These are phyloP conservation scores for Cucumis cinereus DNA, from an alignment of 306 rosid genomes.

Conservation along the genomic window DNA sequence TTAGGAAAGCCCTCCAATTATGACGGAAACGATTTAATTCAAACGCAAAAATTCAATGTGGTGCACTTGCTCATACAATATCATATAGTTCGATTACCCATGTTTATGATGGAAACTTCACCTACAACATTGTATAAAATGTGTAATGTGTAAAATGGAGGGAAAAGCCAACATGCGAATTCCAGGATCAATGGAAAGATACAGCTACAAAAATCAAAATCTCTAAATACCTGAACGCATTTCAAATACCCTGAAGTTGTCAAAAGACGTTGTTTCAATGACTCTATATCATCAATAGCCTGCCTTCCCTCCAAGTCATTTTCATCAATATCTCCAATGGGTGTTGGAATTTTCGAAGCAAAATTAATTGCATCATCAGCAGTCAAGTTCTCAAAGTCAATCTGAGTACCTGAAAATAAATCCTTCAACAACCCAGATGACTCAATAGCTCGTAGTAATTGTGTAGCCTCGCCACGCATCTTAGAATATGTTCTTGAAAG, in stretches of 20 bases:
- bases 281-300: constrained; percentile 58
- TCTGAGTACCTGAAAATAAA: constrained; percentile 25
- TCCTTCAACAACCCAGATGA: constrained; percentile 42
- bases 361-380: constrained; percentile 76
- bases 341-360: constrained; percentile 63
- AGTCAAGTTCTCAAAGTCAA: constrained; percentile 58
- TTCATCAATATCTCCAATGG: constrained; percentile 31
- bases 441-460: constrained; percentile 45
- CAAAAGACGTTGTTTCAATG: constrained; percentile 74
- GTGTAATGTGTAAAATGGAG: neutral
- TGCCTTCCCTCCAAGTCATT: constrained; percentile 35
- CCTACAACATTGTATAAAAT: neutral
- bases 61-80: neutral
- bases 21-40: neutral
- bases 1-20: neutral
- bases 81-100: neutral
- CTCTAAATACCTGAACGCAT: constrained; percentile 81
- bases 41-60: neutral
- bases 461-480: constrained; percentile 83
- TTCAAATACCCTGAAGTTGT: constrained; percentile 88
- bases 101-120: neutral
- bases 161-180: neutral
- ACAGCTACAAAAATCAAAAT: neutral
- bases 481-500: constrained; percentile 86
- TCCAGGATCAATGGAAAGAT: neutral